Evolutionary conservation across 495 filamentous ascomycete species (phyloP).

Genomic region (Hypoxylon cercidicola): DNA sequence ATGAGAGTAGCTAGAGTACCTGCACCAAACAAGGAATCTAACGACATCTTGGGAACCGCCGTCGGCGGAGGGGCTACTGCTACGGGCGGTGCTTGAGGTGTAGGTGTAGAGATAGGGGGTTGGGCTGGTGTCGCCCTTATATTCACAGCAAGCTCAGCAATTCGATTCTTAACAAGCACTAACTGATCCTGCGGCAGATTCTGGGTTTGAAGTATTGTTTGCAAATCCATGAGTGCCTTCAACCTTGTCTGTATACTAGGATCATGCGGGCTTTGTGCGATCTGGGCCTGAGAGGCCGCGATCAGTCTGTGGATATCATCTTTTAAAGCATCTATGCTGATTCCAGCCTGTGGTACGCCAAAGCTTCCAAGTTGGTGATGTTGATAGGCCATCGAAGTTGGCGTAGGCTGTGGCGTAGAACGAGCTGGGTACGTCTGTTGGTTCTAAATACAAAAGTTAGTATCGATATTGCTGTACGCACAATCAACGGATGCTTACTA

Average conservation of each 20-base stretch:
- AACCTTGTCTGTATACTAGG: slow-evolving; percentile 76
- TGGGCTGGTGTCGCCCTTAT: slow-evolving; percentile 54
- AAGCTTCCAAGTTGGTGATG: slow-evolving; percentile 48
- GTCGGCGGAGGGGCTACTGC: slow-evolving; percentile 49
- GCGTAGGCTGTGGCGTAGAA: slow-evolving; percentile 51
- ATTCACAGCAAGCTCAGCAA: slow-evolving; percentile 73
- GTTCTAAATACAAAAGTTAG: slow-evolving; percentile 39
- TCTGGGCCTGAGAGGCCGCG: slow-evolving; percentile 71
- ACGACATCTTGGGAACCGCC: slow-evolving; percentile 51
- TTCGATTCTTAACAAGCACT: slow-evolving; percentile 79
- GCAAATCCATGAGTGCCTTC: slow-evolving; percentile 86
- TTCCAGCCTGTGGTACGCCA: slow-evolving; percentile 51
- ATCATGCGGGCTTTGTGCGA: slow-evolving; percentile 78
- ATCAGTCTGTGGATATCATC: slow-evolving; percentile 84
- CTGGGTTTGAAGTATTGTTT: slow-evolving; percentile 80
- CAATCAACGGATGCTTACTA: slow-evolving; percentile 32
- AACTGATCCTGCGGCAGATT: slow-evolving; percentile 83
- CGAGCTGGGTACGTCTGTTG: slow-evolving; percentile 35
- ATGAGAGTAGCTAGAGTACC: slow-evolving; percentile 63
- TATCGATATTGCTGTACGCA: neutral
- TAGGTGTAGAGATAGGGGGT: slow-evolving; percentile 47
- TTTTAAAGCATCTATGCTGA: slow-evolving; percentile 78
- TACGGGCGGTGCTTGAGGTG: slow-evolving; percentile 46
- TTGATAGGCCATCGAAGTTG: slow-evolving; percentile 44
- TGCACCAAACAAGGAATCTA: slow-evolving; percentile 64